Evolutionary conservation across 305 asterid genomes (phyloP).

Genomic region (Solanum hybrid): DNA sequence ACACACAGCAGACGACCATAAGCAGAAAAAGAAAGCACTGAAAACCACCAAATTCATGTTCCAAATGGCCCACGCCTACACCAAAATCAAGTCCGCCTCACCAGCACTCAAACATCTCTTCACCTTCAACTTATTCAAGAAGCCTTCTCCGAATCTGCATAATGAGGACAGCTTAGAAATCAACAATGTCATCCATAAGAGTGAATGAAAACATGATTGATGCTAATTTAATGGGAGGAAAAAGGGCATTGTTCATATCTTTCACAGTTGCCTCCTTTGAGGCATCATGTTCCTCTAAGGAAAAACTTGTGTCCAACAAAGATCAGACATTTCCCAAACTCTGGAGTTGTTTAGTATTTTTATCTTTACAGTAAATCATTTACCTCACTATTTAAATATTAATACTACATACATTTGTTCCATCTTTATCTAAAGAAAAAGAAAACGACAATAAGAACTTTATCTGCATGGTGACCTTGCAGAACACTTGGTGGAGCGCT

Average conservation of each 20-base stretch:
- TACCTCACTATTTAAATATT: not conserved
- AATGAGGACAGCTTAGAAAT: not conserved
- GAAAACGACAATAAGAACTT: not conserved
- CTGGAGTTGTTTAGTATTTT: not conserved
- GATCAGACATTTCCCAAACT: not conserved
- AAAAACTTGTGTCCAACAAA: not conserved
- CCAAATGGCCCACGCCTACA: not conserved
- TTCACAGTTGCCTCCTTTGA: not conserved
- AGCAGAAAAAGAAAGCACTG: conserved; percentile 12
- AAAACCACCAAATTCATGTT: conserved; percentile 6
- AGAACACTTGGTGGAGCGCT: not conserved
- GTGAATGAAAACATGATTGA: not conserved
- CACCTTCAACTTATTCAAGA: conserved; percentile 25
- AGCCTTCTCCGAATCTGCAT: conserved; percentile 43
- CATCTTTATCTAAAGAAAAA: not conserved
- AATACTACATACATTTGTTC: not conserved
- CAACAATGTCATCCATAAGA: not conserved
- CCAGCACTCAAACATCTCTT: not conserved
- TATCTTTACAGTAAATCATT: not conserved
- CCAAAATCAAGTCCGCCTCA: not conserved
- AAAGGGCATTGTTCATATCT: not conserved
- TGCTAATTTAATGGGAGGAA: not conserved
- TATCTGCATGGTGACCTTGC: not conserved
- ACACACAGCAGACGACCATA: conserved; percentile 20
- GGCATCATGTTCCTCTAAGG: not conserved